Base-by-base conservation (phyloP, 164 flowering plant genomes). In the Magnolia officinalis region DNA sequence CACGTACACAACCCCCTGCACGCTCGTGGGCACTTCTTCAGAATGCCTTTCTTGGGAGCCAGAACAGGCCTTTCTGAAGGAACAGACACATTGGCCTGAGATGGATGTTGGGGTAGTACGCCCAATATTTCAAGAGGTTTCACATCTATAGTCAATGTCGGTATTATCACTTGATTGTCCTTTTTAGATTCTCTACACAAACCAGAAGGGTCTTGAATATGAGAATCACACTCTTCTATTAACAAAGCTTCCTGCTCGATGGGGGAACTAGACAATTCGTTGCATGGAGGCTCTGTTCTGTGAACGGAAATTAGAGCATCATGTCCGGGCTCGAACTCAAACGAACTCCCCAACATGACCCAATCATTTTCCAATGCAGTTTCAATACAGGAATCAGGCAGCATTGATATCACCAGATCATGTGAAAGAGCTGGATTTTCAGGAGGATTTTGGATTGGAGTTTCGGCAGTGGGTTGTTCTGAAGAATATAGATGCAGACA, bases 1-100 rank as follows among this genome's bases (percentile, higher is more conserved):
- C 97, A 92, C 67, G 71, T 72, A 75, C 94, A 91, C 8, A 84
- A 73, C 29, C 92, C 95, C 78, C 90, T 84, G 84, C 93, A 89
- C 26, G 88, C 90, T 72, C 84, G 70, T 13, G 87, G 88, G 80
- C 80, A 82, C 78, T 83, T 89, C 83, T 90, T 89, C 21, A 90
- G 83, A 75, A 92, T 90, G 29, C 94, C 90, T 75, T 83, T 88
- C 2, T 55, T 64, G 29, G 72, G 72, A 76, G 78, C 79, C 77
- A 18, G 74, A 55, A 16, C 55, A 75, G 76, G 78, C 70, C 58
- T 49, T 64, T 52, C 81, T 5, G 37, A 49, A 50, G 26, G 65
- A 68, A 21, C 67, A 70, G 19, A 58, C 5, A 19, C 67, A 77
- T 63, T 84, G 65, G 20, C 20, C 19, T 71, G 67, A 19, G 80